These are phyloP conservation scores for Pochonia chlamydosporia DNA, from an alignment of 2,329 filamentous ascomycete genomes.

Conservation along the genomic window DNA sequence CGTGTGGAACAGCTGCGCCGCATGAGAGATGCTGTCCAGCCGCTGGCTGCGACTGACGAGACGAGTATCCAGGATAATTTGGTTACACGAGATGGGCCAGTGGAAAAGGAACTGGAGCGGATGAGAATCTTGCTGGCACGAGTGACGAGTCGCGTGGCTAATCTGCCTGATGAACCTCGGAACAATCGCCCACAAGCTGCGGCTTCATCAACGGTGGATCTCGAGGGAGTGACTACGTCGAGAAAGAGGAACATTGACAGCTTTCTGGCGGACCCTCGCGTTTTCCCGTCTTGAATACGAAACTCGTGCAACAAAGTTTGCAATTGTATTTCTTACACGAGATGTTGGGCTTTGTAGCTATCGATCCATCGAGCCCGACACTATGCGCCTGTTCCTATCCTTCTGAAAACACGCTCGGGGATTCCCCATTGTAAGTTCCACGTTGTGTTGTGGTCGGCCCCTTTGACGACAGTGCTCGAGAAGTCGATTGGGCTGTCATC, in stretches of 20 bases:
- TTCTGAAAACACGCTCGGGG: slow-evolving; percentile 13
- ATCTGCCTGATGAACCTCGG: slow-evolving; percentile 22
- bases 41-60: slow-evolving; percentile 23
- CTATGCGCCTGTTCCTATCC: slow-evolving; percentile 3
- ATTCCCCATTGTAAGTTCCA: slow-evolving; percentile 17
- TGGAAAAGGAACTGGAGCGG: slow-evolving; percentile 61
- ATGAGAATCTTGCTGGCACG: slow-evolving; percentile 59
- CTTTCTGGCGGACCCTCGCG: slow-evolving; percentile 27
- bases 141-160: slow-evolving; percentile 47
- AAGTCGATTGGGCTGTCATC: slow-evolving; percentile 15
- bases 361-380: too few relatives aligned
- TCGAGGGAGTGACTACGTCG: slow-evolving; percentile 31
- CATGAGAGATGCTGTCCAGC: slow-evolving; percentile 46
- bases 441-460: slow-evolving; percentile 21
- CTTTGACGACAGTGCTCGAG: slow-evolving; percentile 14
- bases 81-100: slow-evolving; percentile 56
- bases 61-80: slow-evolving; percentile 57
- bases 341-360: not conserved
- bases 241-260: slow-evolving; percentile 37
- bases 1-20: slow-evolving; percentile 41
- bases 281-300: slow-evolving; percentile 13
- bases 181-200: not conserved
- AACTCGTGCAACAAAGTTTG: not conserved
- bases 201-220: slow-evolving; percentile 16
- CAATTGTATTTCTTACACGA: not conserved